A percentile compares a stretch with the other conserved stretches of the same genome.
These are phyloP conservation scores for Arthrobotrys megalospora DNA, from an alignment of 2,329 filamentous ascomycete genomes.

Conservation along the genomic window DNA sequence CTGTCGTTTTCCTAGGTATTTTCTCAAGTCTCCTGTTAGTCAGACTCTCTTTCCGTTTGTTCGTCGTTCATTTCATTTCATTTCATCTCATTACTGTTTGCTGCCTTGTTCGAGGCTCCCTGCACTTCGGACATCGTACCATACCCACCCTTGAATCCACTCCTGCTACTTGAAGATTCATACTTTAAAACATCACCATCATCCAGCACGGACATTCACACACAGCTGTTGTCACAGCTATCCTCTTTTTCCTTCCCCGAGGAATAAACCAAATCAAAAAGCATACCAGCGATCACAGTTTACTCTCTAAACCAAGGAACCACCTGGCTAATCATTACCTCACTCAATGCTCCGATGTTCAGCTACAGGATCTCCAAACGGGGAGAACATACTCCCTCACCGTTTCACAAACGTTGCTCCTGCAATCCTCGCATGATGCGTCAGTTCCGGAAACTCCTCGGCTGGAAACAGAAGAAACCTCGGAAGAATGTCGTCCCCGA, in stretches of 20 bases:
- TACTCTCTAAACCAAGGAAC: conserved; percentile 21
- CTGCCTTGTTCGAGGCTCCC: conserved; percentile 16
- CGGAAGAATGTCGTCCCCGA: conserved; percentile 51
- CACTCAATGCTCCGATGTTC: conserved; percentile 54
- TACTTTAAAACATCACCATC: conserved; percentile 13
- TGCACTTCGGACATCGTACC: conserved; percentile 34
- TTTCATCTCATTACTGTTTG: conserved; percentile 17
- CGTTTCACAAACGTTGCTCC: conserved; percentile 45
- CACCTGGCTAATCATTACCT: conserved; percentile 47
- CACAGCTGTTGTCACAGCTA: neutral
- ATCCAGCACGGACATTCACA: conserved; percentile 17
- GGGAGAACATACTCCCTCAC: conserved; percentile 39
- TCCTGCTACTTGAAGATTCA: conserved; percentile 34
- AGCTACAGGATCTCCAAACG: conserved; percentile 60
- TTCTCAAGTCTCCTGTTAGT: conserved; percentile 22
- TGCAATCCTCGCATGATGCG: conserved; percentile 60
- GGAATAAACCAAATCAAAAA: conserved; percentile 18
- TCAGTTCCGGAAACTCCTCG: conserved; percentile 60
- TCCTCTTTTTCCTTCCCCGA: conserved; percentile 7
- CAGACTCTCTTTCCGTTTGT: conserved; percentile 7
- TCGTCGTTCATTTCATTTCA: conserved; percentile 18
- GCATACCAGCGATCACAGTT: conserved; percentile 6
- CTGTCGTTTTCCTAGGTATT: conserved; percentile 34
- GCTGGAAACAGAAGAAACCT: conserved; percentile 61
- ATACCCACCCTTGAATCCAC: conserved; percentile 23